phyloP scores from a whole-genome alignment of 1,284 basidiomycete genomes.

The Pyrrhoderma noxium region DNA sequence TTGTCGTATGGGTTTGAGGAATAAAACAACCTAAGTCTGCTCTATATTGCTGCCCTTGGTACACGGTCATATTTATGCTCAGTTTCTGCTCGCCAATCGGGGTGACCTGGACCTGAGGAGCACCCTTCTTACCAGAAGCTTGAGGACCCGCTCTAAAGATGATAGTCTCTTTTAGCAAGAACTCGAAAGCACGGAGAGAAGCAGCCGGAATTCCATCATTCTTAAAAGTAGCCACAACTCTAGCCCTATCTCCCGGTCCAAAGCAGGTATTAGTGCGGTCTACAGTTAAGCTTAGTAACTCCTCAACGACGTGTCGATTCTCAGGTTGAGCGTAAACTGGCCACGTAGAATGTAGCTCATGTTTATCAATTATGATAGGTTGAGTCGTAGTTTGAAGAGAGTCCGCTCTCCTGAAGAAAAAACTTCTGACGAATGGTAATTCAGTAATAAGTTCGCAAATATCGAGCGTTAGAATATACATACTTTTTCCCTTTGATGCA shows the following conservation, averaged over 20 bases:
- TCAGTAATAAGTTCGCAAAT: background rate
- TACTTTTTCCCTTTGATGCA: slow-evolving; percentile 79
- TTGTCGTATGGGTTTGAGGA: slow-evolving; percentile 63
- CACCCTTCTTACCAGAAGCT: slow-evolving; percentile 44
- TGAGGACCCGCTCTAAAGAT: slow-evolving; percentile 55
- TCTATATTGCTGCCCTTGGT: slow-evolving; percentile 61
- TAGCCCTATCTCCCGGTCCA: slow-evolving; percentile 76
- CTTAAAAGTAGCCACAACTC: slow-evolving; percentile 61
- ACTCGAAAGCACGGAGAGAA: slow-evolving; percentile 73
- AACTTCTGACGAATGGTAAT: slow-evolving; percentile 40
- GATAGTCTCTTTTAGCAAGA: slow-evolving; percentile 68
- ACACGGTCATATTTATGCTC: slow-evolving; percentile 62
- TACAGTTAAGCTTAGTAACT: slow-evolving; percentile 68
- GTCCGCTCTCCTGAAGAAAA: slow-evolving; percentile 65
- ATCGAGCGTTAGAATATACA: slow-evolving; percentile 22
- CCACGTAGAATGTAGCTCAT: slow-evolving; percentile 86
- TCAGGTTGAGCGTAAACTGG: slow-evolving; percentile 79
- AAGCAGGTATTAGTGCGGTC: slow-evolving; percentile 70
- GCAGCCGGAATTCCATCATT: slow-evolving; percentile 58
- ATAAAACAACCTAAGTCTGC: slow-evolving; percentile 64
- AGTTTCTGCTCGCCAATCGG: slow-evolving; percentile 59
- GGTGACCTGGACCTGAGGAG: slow-evolving; percentile 47
- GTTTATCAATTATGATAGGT: slow-evolving; percentile 77
- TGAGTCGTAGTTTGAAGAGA: slow-evolving; percentile 51
- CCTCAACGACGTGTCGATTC: slow-evolving; percentile 53